These are phyloP conservation scores for Piper longum DNA, from an alignment of 164 flowering plant species.

Conservation along the genomic window DNA sequence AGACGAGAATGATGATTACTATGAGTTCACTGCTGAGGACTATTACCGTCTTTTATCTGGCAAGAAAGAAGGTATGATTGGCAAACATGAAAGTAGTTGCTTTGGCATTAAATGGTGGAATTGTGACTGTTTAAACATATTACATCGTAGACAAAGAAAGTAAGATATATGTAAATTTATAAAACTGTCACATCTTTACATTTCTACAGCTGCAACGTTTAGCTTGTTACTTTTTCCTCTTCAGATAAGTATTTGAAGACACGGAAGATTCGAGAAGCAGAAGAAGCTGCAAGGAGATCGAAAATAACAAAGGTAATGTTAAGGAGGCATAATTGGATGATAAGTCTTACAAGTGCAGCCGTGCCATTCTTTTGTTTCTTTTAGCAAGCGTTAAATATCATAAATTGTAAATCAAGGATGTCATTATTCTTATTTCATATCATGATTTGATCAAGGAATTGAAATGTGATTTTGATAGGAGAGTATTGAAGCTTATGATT, in stretches of 20 bases:
- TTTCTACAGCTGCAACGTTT: background rate
- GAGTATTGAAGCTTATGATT: too few species aligned
- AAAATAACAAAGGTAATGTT: slow-evolving; percentile 55
- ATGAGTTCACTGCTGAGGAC: slow-evolving; percentile 77
- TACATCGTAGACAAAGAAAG: background rate
- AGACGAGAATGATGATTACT: slow-evolving; percentile 75
- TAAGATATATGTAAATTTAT: background rate
- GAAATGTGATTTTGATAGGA: too few species aligned
- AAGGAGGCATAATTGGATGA: too few species aligned
- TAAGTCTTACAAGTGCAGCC: too few species aligned
- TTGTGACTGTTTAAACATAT: background rate
- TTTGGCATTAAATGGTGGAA: background rate
- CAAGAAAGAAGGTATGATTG: slow-evolving; percentile 68
- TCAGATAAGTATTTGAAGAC: slow-evolving; percentile 75
- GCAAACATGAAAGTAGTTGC: too few species aligned
- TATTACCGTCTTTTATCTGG: slow-evolving; percentile 44
- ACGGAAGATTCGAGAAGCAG: slow-evolving; percentile 73
- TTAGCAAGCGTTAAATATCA: too few species aligned
- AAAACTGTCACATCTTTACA: background rate
- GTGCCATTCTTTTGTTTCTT: too few species aligned
- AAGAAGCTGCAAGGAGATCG: slow-evolving; percentile 77
- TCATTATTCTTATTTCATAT: too few species aligned
- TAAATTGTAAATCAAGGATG: too few species aligned
- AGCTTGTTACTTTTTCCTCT: background rate
- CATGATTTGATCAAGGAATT: too few species aligned